Conservation (phyloP, 164 flowering plant genomes). For the Chloranthus sessilifolius region DNA sequence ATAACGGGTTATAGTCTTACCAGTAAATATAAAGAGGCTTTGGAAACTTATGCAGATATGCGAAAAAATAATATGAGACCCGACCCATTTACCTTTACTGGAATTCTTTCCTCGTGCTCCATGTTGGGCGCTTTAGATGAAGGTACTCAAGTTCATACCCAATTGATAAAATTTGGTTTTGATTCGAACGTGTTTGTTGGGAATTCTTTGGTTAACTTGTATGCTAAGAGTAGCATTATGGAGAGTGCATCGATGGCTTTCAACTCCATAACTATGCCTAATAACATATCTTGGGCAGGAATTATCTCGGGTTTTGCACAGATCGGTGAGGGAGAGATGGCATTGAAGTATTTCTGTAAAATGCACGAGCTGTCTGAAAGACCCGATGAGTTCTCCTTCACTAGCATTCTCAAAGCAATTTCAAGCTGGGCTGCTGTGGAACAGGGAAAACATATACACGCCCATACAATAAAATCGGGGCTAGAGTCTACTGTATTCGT, state of each 20-base stretch:
- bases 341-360: slow-evolving; percentile 3
- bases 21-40: slow-evolving; percentile 4
- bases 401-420: slow-evolving; percentile 5
- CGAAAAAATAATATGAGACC: slow-evolving; percentile 6
- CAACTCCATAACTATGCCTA: not conserved
- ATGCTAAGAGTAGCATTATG: not conserved
- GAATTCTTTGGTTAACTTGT: slow-evolving; percentile 8
- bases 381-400: slow-evolving; percentile 7
- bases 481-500: slow-evolving; percentile 5
- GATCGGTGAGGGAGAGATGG: slow-evolving; percentile 5
- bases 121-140: not conserved
- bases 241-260: slow-evolving; percentile 9
- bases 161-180: slow-evolving; percentile 10
- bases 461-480: slow-evolving; percentile 3
- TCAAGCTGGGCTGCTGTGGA: slow-evolving; percentile 9
- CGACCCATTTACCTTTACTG: slow-evolving; percentile 4
- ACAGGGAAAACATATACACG: slow-evolving; percentile 10
- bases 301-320: slow-evolving; percentile 9
- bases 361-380: slow-evolving; percentile 1
- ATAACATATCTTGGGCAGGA: slow-evolving; percentile 10
- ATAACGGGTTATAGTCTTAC: slow-evolving; percentile 5
- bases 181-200: slow-evolving; percentile 8
- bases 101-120: slow-evolving; percentile 12
- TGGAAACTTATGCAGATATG: not conserved
- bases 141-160: slow-evolving; percentile 9